Evolutionary conservation across 2,329 filamentous ascomycete genomes (phyloP), one percentile per base, ranked within the genome.

Genomic region (Cladophialophora yegresii): DNA sequence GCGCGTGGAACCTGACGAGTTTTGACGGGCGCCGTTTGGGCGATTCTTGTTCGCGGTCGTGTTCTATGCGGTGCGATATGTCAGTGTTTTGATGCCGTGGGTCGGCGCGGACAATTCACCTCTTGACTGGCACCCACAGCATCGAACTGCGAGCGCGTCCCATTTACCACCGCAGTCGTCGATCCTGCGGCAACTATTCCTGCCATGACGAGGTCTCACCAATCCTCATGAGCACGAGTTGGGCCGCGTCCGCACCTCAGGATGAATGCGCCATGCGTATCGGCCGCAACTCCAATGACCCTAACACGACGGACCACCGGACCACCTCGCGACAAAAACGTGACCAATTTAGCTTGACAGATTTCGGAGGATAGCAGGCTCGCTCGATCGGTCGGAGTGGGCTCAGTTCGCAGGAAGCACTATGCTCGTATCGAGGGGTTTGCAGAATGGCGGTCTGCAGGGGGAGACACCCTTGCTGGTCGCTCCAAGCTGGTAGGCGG

Each of bases 191-290:
- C 60, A 26, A 58, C 54, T 26, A 66, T 55, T 33, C 61, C 65
- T 28, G 67, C 65, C 67, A 68, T 68, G 28, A 43, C 32, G 50
- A 61, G 50, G 45, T 23, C 28, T 30, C 45, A 62, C 51, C 61
- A 33, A 54, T 26, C 28, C 30, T 51, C 40, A 5, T 20, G 57
- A 51, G 58, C 58, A 61, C 63, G 54, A 47, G 47, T 30, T 22
- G 40, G 55, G 56, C 55, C 47, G 58, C 51, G 20, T 64, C 63
- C 61, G 64, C 58, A 57, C 43, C 32, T 68, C 61, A 68, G 58
- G 64, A 51, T 64, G 55, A 64, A 64, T 64, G 62, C 66, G 64
- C 62, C 66, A 64, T 68, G 59, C 53, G 58, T 54, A 28, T 56
- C 36, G 54, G 58, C 43, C 33, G 13, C 58, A 51, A 50, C 56